phyloP scores from a whole-genome alignment of 805 yeast species.

The Cyberlindnera americana region DNA sequence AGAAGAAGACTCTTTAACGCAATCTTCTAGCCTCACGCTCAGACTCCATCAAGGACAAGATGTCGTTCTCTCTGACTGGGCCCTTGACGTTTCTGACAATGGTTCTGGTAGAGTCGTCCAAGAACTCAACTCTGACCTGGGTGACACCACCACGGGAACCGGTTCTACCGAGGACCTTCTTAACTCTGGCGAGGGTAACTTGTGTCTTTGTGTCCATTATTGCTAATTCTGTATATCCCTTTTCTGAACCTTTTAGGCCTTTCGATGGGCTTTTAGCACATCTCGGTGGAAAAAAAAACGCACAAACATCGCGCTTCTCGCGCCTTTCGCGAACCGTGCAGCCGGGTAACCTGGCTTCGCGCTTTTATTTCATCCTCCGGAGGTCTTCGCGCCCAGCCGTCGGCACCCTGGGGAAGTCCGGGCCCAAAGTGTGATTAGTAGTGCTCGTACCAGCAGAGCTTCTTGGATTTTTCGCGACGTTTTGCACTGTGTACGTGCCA shows the following conservation, averaged over 20 bases:
- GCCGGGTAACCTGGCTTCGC: background rate
- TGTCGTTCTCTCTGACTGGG: conserved; percentile 97
- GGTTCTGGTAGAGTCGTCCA: conserved; percentile 92
- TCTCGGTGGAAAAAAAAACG: background rate
- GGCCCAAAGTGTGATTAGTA: background rate
- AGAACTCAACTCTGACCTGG: conserved; percentile 96
- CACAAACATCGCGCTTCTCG: background rate
- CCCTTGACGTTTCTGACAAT: conserved; percentile 97
- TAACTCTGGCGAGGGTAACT: conserved; percentile 99
- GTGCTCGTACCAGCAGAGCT: background rate
- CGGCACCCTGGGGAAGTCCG: background rate
- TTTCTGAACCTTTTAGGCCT: background rate
- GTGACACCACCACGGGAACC: conserved; percentile 99
- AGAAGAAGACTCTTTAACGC: too few species aligned
- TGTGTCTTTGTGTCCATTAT: conserved; percentile 37
- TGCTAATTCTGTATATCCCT: background rate
- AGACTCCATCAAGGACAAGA: conserved; percentile 98
- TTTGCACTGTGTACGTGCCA: too few species aligned
- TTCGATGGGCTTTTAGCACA: too few species aligned
- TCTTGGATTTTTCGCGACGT: background rate
- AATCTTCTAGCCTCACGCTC: conserved; percentile 99
- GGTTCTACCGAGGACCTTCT: conserved; percentile 99
- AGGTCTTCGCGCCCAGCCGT: too few species aligned
- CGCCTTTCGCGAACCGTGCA: background rate
- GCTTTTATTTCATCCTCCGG: too few species aligned